Evolutionary conservation across 176 grass and related monocot genomes (phyloP), one percentile per base, ranked within the genome.

Genomic region (Pharus latifolius): DNA sequence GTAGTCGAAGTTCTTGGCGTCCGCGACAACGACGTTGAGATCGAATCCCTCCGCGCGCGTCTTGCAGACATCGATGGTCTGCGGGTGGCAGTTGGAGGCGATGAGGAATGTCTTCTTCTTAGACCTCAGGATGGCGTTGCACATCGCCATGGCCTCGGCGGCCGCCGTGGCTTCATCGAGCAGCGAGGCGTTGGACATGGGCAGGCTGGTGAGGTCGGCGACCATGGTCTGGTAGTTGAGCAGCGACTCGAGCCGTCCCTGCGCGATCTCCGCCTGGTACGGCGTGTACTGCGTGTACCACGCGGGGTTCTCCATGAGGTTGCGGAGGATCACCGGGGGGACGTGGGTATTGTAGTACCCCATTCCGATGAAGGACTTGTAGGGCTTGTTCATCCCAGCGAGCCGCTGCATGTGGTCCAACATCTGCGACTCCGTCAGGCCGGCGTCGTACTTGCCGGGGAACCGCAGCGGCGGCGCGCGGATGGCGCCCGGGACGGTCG

Each of bases 261-360:
- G 96, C 35, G 96, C 96, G 80, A 99, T 99, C 87, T 99, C 96
- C 3, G 96, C 96, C 81, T 99, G 96, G 84, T 99, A 99, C 37
- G 96, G 96, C 12, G 90, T 99, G 90, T 99, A 99, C 76, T 99
- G 96, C 10, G 96, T 99, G 87, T 99, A 99, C 96, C 96, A 99
- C 1, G 78, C 96, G 16, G 96, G 96, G 82, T 95, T 99, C 79
- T 99, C 96, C 96, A 99, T 95, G 77, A 99, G 79, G 58, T 99
- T 99, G 62, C 96, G 87, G 32, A 99, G 80, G 17, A 99, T 86
- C 26, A 93, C 90, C 0, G 27, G 53, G 3, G 95, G 95, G 54
- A 99, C 85, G 56, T 91, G 85, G 58, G 95, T 99, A 68, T 70
- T 67, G 67, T 99, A 99, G 81, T 99, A 99, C 2, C 95, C 95